Base-by-base conservation (phyloP, 192 early-diverging fungal species). In the Rhizophagus prolifer region DNA sequence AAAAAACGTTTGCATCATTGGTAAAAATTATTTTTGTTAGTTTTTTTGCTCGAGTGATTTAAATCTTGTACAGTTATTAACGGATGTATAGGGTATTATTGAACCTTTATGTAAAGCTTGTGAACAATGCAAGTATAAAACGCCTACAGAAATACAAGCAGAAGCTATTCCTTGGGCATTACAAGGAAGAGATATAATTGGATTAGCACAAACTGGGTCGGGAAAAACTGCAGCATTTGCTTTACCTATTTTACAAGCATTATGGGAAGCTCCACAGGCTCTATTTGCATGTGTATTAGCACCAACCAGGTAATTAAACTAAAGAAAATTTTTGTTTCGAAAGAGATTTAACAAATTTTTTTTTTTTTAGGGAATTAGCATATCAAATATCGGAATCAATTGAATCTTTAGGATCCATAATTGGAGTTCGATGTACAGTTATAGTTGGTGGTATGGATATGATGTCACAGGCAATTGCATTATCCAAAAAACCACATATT, bases 361-460 rank as follows among this genome's bases (percentile, higher is more conserved):
- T 26, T 23, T 5, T 62, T 62, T 21, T 28, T 26, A 89, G 96
- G 79, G 97, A 98, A 82, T 89, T 98, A 75, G 97, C 96, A 16
- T 93, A 94, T 78, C 97, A 98, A 80, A 98, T 99, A 74, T 86
- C 91, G 34, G 94, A 97, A 83, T 92, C 94, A 25, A 94, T 97
- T 79, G 94, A 96, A 79, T 93, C 94, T 2, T 86, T 97, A 23
- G 96, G 96, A 21, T 87, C 94, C 13, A 90, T 87, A 2, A 97
- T 99, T 80, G 96, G 97, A 23, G 97, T 97, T 46, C 89, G 93
- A 71, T 95, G 93, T 70, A 91, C 92, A 7, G 95, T 96, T 10
- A 90, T 98, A 77, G 92, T 98, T 13, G 96, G 96, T 85, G 96
- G 97, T 41, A 96, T 97, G 94, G 96, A 98, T 81, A 94, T 97